Base-by-base conservation (phyloP, 2,329 filamentous ascomycete genomes). In the Colletotrichum sp. region DNA sequence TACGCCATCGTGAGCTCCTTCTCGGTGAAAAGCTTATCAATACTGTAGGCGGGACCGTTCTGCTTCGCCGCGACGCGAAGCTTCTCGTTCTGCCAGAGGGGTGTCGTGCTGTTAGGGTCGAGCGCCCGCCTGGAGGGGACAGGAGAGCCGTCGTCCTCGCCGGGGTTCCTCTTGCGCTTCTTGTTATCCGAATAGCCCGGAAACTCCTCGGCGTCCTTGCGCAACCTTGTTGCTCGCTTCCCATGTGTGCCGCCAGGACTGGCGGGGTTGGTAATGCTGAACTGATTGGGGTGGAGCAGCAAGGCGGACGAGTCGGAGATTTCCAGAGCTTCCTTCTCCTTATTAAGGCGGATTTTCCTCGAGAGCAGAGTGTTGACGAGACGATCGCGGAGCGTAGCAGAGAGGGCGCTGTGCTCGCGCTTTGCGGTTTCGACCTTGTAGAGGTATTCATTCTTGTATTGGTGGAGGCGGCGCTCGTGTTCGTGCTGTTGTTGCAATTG, bases 1-100 rank as follows among this genome's bases (percentile, higher is more conserved):
- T 93, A 93, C 32, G 91, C 91, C 86, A 94, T 89, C 6, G 90
- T 88, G 34, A 94, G 87, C 83, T 94, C 92, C 83, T 93, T 93
- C 79, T 94, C 92, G 0, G 92, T 94, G 66, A 94, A 94, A 48
- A 94, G 88, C 85, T 93, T 93, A 79, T 94, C 92, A 75, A 94
- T 90, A 81, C 90, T 93, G 81, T 93, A 93, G 3, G 92, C 84
- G 0, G 91, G 89, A 10, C 90, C 91, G 24, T 90, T 88, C 79
- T 91, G 89, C 80, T 90, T 90, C 72, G 89, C 85, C 70, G 87
- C 85, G 73, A 85, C 84, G 78, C 88, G 86, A 68, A 91, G 84
- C 80, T 91, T 89, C 78, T 93, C 92, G 66, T 87, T 90, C 80
- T 91, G 90, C 91, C 91, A 93, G 28, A 93, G 84, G 8, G 91